A percentile compares a stretch with the other conserved stretches of the same genome.
Conservation (phyloP, 768 basidiomycete genomes). For the Rubroboletus satanas region DNA sequence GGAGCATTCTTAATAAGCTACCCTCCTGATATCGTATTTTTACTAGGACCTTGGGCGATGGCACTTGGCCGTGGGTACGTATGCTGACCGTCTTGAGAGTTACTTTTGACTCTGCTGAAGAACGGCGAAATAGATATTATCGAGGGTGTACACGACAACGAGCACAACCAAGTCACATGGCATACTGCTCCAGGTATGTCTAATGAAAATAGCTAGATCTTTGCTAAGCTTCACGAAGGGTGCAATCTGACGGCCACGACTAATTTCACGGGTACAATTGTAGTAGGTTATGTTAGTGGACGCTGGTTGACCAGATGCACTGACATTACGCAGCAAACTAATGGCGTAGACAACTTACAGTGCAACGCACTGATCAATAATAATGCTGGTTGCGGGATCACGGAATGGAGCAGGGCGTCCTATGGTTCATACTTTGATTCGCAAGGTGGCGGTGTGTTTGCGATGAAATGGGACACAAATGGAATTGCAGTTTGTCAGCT, state of each 20-base stretch:
- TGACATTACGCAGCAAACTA: constrained; percentile 37
- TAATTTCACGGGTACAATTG: constrained; percentile 60
- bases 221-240: constrained; percentile 34
- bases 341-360: constrained; percentile 47
- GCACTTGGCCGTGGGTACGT: constrained; percentile 62
- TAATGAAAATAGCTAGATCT: neutral
- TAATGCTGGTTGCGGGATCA: constrained; percentile 75
- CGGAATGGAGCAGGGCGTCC: constrained; percentile 76
- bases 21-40: constrained; percentile 2
- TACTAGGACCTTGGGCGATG: constrained; percentile 40
- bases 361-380: constrained; percentile 50
- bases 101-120: constrained; percentile 34
- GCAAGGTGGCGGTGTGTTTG: constrained; percentile 80
- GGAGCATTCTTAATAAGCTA: neutral
- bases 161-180: constrained; percentile 83
- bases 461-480: constrained; percentile 83
- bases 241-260: constrained; percentile 53
- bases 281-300: constrained; percentile 41
- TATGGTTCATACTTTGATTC: constrained; percentile 81
- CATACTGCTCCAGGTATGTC: constrained; percentile 60
- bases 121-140: constrained; percentile 80
- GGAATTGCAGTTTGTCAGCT: constrained; percentile 71
- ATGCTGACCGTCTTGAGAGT: neutral
- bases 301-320: neutral
- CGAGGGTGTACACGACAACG: constrained; percentile 80